Percentiles rank a stretch among this genome's conserved stretches.
phyloP scores from a whole-genome alignment of 805 yeast species.

The Clavispora santaluciae region DNA sequence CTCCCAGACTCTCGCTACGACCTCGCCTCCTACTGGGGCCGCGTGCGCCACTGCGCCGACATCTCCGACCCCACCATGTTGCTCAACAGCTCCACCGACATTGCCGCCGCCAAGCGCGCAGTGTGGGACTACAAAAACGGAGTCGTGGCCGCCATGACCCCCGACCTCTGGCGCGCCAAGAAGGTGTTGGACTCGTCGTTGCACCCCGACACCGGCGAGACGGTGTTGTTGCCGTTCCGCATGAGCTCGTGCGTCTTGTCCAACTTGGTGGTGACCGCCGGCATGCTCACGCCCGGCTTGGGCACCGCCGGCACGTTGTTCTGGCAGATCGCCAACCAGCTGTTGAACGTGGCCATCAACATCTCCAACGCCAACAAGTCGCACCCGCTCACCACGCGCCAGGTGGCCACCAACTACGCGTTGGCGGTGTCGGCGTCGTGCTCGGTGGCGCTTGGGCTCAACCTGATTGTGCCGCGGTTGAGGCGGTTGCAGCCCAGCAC shows the following conservation, averaged over 20 bases:
- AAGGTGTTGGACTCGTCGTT: constrained; percentile 82
- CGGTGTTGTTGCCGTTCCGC: constrained; percentile 88
- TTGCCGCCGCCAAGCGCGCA: constrained; percentile 58
- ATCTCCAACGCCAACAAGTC: constrained; percentile 95
- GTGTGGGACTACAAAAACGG: constrained; percentile 76
- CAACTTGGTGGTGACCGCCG: constrained; percentile 90
- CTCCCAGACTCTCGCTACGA: constrained; percentile 81
- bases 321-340: constrained; percentile 98
- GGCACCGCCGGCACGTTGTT: constrained; percentile 88
- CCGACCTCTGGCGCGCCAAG: constrained; percentile 86
- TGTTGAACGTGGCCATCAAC: constrained; percentile 93
- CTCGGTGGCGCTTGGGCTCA: constrained; percentile 90
- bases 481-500: constrained; percentile 67
- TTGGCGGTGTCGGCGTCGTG: constrained; percentile 94
- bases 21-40: constrained; percentile 80
- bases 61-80: constrained; percentile 91
- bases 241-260: constrained; percentile 96
- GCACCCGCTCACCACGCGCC: constrained; percentile 77
- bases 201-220: constrained; percentile 96
- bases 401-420: constrained; percentile 72
- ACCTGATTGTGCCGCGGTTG: constrained; percentile 83
- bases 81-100: constrained; percentile 60
- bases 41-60: constrained; percentile 91
- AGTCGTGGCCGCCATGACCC: constrained; percentile 56
- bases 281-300: constrained; percentile 94